These are phyloP conservation scores for Claviceps fusiformis DNA, from an alignment of 2,329 filamentous ascomycete species.

Conservation along the genomic window DNA sequence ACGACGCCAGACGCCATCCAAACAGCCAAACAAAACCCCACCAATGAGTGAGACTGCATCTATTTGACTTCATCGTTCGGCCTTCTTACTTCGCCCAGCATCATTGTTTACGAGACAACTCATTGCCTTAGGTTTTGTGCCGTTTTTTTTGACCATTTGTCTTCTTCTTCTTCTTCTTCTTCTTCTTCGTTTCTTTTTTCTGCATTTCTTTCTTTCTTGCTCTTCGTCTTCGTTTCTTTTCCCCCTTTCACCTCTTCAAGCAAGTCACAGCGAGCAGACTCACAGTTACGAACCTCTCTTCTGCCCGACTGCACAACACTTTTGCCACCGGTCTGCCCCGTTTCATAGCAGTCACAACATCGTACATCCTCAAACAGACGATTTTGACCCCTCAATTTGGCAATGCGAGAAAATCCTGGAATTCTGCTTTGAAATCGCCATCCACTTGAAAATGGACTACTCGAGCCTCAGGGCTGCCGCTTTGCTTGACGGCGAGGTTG, in stretches of 20 bases:
- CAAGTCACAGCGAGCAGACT: not conserved
- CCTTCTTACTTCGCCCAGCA: not conserved
- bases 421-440: not conserved
- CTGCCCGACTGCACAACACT: not conserved
- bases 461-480: constrained; percentile 73
- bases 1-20: no score
- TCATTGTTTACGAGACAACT: not conserved
- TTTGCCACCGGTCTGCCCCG: not conserved
- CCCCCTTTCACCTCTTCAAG: not conserved
- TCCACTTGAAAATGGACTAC: constrained; percentile 49
- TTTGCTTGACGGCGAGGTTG: constrained; percentile 72
- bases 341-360: not conserved
- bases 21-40: not conserved
- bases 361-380: not conserved
- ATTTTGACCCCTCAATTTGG: not conserved
- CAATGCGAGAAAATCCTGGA: not conserved
- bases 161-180: not conserved
- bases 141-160: not conserved
- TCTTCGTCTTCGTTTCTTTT: no score
- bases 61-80: not conserved
- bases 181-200: no score
- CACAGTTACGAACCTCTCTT: not conserved
- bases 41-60: not conserved
- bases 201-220: no score
- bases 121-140: not conserved